These are phyloP conservation scores for Crithidia expoeki DNA, from an alignment of 208 protist species.

Conservation along the genomic window DNA sequence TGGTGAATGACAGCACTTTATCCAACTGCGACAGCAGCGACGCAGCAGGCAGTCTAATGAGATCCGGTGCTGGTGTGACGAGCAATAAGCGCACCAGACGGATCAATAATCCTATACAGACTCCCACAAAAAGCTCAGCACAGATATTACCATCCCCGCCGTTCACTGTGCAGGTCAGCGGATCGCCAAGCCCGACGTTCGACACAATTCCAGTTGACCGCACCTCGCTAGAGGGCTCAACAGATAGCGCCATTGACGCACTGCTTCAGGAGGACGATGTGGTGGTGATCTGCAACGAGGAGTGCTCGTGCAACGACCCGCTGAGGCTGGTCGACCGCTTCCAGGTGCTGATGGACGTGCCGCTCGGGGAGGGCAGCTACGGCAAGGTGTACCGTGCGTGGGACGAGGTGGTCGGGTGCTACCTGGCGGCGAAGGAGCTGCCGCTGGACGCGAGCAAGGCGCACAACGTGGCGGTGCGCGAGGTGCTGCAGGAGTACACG, in stretches of 20 bases:
- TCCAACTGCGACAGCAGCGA: not conserved
- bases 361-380: conserved; percentile 54
- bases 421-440: conserved; percentile 77
- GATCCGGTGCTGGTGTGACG: too few relatives aligned
- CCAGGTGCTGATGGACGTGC: conserved; percentile 42
- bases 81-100: conserved; percentile 41
- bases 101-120: not conserved
- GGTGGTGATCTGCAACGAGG: conserved; percentile 70
- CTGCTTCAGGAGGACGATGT: conserved; percentile 60
- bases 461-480: conserved; percentile 37
- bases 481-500: conserved; percentile 73
- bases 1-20: conserved; percentile 1
- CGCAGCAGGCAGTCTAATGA: not conserved
- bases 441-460: conserved; percentile 40
- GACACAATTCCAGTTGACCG: conserved; percentile 8
- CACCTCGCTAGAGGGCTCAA: not conserved
- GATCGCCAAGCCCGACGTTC: not conserved
- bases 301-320: conserved; percentile 41
- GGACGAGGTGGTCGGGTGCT: conserved; percentile 58
- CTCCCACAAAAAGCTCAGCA: not conserved
- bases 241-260: conserved; percentile 32
- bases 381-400: conserved; percentile 63
- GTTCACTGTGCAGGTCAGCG: not conserved
- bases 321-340: conserved; percentile 59
- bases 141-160: conserved; percentile 22